These are phyloP conservation scores for Datura wrightii DNA, from an alignment of 257 asterid genomes.

Conservation along the genomic window DNA sequence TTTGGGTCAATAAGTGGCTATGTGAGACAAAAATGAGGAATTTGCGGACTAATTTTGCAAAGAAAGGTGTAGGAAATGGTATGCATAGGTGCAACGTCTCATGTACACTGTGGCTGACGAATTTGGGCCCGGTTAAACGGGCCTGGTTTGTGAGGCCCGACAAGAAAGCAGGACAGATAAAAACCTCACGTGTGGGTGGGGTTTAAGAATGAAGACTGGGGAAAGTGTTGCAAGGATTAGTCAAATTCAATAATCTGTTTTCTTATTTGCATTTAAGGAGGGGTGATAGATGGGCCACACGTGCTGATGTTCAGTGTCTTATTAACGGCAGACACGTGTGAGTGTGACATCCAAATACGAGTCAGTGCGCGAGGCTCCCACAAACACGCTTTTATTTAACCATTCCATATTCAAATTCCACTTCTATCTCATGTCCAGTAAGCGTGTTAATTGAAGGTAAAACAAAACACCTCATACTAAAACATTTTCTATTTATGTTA, in stretches of 20 bases:
- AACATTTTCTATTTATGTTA: neutral
- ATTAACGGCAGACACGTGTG: conserved; percentile 50
- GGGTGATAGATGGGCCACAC: conserved; percentile 32
- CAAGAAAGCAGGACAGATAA: conserved; percentile 45
- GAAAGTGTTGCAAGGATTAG: conserved; percentile 33
- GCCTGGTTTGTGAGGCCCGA: conserved; percentile 46
- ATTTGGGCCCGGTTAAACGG: conserved; percentile 33
- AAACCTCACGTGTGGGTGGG: conserved; percentile 59
- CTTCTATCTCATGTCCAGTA: neutral
- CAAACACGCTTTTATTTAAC: neutral
- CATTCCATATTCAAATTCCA: neutral
- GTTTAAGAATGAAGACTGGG: conserved; percentile 28
- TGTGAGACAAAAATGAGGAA: conserved; percentile 12
- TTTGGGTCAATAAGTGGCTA: neutral
- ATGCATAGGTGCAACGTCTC: conserved; percentile 12
- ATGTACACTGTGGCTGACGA: conserved; percentile 30
- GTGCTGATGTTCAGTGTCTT: conserved; percentile 40
- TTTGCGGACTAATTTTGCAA: neutral
- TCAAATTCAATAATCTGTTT: conserved; percentile 48
- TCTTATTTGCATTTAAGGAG: conserved; percentile 21
- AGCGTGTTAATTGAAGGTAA: neutral
- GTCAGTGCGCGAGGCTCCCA: neutral
- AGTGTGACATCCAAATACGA: conserved; percentile 27
- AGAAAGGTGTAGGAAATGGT: neutral
- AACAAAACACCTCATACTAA: neutral